These are phyloP conservation scores for Podila epigama DNA, from an alignment of 192 early-diverging fungal species.

Conservation along the genomic window DNA sequence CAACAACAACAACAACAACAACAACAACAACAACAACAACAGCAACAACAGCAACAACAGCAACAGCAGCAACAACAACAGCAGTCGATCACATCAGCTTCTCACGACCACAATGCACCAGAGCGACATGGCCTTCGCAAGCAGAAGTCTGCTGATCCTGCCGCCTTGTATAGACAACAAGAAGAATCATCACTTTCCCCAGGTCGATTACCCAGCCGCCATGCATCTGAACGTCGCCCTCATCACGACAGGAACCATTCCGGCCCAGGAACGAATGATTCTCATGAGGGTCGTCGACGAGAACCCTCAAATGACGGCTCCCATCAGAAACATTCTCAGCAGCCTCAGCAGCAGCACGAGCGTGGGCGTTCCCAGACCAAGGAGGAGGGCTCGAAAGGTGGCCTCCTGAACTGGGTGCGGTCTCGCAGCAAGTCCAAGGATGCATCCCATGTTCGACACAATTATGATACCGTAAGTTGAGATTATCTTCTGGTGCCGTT, in stretches of 20 bases:
- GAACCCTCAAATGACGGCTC: conserved; percentile 6
- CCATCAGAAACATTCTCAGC: too few relatives aligned
- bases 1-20: too few relatives aligned
- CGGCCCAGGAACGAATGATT: background rate
- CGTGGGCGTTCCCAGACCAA: conserved; percentile 18
- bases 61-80: background rate
- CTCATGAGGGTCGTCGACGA: background rate
- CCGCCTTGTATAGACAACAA: conserved; percentile 30
- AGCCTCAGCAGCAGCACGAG: conserved; percentile 2
- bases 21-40: too few relatives aligned
- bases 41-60: background rate
- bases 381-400: conserved; percentile 29
- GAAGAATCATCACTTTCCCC: conserved; percentile 4
- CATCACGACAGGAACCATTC: conserved; percentile 9
- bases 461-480: conserved; percentile 22
- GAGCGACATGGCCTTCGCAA: conserved; percentile 20
- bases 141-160: conserved; percentile 33
- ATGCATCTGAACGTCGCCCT: conserved; percentile 33
- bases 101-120: background rate
- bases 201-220: conserved; percentile 16
- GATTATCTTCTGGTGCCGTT: too few relatives aligned
- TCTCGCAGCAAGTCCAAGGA: conserved; percentile 46
- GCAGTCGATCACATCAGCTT: background rate
- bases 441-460: conserved; percentile 13
- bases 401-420: conserved; percentile 24